These are phyloP conservation scores for Balansia obtecta DNA, from an alignment of 2,329 filamentous ascomycete genomes.

Conservation along the genomic window DNA sequence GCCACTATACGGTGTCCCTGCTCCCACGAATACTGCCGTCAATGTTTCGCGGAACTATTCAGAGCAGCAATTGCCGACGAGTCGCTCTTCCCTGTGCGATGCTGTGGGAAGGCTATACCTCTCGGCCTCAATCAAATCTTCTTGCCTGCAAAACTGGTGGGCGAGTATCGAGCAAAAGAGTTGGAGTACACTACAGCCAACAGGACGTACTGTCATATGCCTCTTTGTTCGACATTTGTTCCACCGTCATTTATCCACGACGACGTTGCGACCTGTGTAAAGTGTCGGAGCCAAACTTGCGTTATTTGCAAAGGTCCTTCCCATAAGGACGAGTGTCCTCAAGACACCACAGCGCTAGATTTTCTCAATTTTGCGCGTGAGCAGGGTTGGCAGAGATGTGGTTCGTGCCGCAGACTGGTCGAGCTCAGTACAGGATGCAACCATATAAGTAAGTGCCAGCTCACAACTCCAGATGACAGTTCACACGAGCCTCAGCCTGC, in stretches of 20 bases:
- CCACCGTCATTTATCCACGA: slow-evolving; percentile 16
- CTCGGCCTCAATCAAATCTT: slow-evolving; percentile 20
- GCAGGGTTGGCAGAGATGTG: slow-evolving; percentile 40
- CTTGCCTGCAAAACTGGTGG: slow-evolving; percentile 22
- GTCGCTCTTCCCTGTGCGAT: slow-evolving; percentile 40
- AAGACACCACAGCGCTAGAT: slow-evolving; percentile 26
- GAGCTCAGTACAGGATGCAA: slow-evolving; percentile 39
- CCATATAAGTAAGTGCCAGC: slow-evolving; percentile 39
- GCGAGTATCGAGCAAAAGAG: slow-evolving; percentile 29
- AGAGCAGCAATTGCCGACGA: slow-evolving; percentile 30
- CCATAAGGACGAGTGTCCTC: slow-evolving; percentile 35
- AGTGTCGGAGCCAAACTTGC: slow-evolving; percentile 35
- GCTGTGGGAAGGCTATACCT: slow-evolving; percentile 32
- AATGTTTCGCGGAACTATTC: slow-evolving; percentile 35
- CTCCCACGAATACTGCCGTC: slow-evolving; percentile 36
- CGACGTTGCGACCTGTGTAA: slow-evolving; percentile 26
- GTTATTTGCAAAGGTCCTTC: slow-evolving; percentile 32
- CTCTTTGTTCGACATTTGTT: slow-evolving; percentile 35
- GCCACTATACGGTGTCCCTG: slow-evolving; percentile 4
- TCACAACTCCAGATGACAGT: too few relatives aligned
- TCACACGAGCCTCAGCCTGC: not conserved
- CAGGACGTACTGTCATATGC: slow-evolving; percentile 36
- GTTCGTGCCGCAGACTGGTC: slow-evolving; percentile 31
- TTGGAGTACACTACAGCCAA: slow-evolving; percentile 35
- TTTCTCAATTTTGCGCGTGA: slow-evolving; percentile 27